Base-by-base conservation (phyloP, 177 flowering plant species). In the Vitis hybrid region DNA sequence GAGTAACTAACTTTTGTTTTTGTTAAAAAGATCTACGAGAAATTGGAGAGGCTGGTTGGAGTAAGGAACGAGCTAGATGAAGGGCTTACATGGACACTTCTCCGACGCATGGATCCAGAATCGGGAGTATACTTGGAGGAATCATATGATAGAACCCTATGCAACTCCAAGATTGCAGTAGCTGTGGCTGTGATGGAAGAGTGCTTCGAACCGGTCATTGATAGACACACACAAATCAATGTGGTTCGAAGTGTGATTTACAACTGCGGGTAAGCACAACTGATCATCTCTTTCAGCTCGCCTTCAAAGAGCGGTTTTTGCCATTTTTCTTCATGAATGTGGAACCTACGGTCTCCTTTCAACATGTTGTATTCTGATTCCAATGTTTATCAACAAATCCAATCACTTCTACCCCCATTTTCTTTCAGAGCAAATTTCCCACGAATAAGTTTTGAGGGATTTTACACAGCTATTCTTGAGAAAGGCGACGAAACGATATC, bases 381-480 rank as follows among this genome's bases (percentile, higher is more conserved):
- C 5, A 30, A 6, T 14, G 14, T 30, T 7, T 4, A 12, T 62
- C 1, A 19, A 34, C 32, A 13, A 30, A 1, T 1, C 10, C 40
- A 23, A 13, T 30, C 51, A 57, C 21, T 15, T 19, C 11, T 18
- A 10, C 18, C 60, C 60, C 3, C 26, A 21, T 51, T 23, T 2
- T 34, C 10, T 34, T 66, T 48, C 71, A 84, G 87, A 0, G 72
- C 87, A 10, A 82, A 80, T 56, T 71, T 76, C 17, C 26, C 11
- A 8, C 14, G 84, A 3, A n/a, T 83, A 18, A 56, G 78, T 17
- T 78, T 67, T 23, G 60, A 60, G 7, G 72, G 85, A 2, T 82
- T 84, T 30, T 79, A 80, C 58, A 82, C 85, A 3, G 81, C 74
- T 52, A 60, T 82, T 9, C 67, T 85, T 30, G 87, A 85, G 56